Evolutionary conservation across 2,329 filamentous ascomycete genomes (phyloP).

Genomic region (Alternaria infectoria): DNA sequence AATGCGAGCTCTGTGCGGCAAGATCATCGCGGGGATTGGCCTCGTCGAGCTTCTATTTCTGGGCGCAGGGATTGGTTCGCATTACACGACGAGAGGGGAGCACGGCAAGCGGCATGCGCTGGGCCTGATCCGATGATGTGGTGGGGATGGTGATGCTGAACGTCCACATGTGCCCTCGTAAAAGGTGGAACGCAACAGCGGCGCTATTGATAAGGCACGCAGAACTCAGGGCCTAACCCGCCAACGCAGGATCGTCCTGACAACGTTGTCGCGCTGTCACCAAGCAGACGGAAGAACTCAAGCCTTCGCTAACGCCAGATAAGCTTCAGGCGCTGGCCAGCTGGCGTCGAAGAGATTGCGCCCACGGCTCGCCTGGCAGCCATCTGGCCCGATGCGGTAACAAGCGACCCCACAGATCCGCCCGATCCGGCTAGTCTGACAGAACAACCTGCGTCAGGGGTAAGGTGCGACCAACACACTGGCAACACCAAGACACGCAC

Average conservation of each 20-base stretch:
- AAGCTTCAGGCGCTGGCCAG: constrained; percentile 22
- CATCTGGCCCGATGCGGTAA: constrained; percentile 10
- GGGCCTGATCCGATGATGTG: background rate
- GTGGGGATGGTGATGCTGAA: background rate
- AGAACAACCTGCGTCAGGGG: constrained; percentile 14
- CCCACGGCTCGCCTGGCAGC: background rate
- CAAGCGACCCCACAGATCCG: constrained; percentile 5
- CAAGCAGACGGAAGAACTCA: constrained; percentile 7
- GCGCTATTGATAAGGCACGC: background rate
- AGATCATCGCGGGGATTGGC: constrained; percentile 31
- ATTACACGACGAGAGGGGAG: background rate
- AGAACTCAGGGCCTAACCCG: background rate
- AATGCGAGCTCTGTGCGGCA: constrained; percentile 25
- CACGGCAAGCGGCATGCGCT: constrained; percentile 17
- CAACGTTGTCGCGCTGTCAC: constrained; percentile 17
- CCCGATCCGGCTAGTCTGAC: constrained; percentile 20
- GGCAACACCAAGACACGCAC: background rate
- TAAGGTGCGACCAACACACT: background rate
- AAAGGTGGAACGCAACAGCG: background rate
- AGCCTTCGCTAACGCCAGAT: constrained; percentile 25
- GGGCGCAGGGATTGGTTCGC: constrained; percentile 26
- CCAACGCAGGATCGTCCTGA: background rate
- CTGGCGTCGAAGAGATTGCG: constrained; percentile 18
- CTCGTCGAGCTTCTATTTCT: constrained; percentile 33
- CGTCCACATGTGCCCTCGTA: background rate